Evolutionary conservation across 2,329 filamentous ascomycete species (phyloP).

Genomic region (Pestalotiopsis sp.): DNA sequence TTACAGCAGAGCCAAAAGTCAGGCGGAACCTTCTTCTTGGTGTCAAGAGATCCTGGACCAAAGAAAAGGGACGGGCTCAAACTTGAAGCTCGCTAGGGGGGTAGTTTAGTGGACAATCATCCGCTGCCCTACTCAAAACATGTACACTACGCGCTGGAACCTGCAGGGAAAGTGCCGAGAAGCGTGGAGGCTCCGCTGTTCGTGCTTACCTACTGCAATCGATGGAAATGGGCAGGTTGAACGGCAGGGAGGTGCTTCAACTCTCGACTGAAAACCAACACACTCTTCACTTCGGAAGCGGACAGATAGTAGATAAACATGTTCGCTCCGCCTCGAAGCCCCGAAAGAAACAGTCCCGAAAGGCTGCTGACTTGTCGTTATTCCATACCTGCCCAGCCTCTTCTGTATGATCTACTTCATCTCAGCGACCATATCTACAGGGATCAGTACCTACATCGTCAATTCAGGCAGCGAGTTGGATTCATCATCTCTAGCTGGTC

Average conservation of each 20-base stretch:
- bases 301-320: too few relatives aligned
- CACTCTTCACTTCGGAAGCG: neutral
- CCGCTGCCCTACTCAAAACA: neutral
- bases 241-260: neutral
- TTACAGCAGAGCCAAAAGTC: neutral
- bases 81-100: neutral
- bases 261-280: neutral
- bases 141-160: neutral
- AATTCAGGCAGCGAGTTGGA: neutral
- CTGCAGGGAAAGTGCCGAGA: neutral
- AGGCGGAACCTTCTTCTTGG: conserved; percentile 1
- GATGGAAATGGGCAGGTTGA: neutral
- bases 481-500: neutral
- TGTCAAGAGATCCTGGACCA: neutral
- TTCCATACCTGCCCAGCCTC: too few relatives aligned
- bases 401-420: neutral
- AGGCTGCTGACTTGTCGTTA: too few relatives aligned
- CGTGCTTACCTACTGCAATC: neutral
- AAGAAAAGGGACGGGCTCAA: neutral
- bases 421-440: neutral
- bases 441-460: neutral
- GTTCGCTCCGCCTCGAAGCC: too few relatives aligned
- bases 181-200: neutral
- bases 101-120: neutral
- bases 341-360: too few relatives aligned